Evolutionary conservation across 306 rosid species (phyloP).

Genomic region (Lotus japonicus): DNA sequence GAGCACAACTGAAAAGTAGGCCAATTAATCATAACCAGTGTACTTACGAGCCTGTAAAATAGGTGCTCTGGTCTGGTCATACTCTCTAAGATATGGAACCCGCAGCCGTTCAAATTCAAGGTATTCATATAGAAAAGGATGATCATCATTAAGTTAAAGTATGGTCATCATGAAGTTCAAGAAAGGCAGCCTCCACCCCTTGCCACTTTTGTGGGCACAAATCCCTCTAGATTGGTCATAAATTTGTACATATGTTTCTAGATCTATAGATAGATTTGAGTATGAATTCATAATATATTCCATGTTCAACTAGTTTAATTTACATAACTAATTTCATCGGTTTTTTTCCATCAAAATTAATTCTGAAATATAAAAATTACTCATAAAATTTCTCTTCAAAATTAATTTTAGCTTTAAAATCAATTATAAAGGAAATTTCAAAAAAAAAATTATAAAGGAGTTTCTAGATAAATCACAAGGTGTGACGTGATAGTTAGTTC

Average conservation of each 20-base stretch:
- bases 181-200: slow-evolving; percentile 28
- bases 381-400: too few relatives aligned
- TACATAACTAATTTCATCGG: too few relatives aligned
- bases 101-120: slow-evolving; percentile 12
- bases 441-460: too few relatives aligned
- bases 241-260: slow-evolving; percentile 3
- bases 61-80: slow-evolving; percentile 4
- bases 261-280: slow-evolving; percentile 7
- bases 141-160: slow-evolving; percentile 24
- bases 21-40: slow-evolving; percentile 20
- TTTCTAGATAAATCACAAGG: too few relatives aligned
- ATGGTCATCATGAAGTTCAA: slow-evolving; percentile 23
- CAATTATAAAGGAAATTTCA: too few relatives aligned
- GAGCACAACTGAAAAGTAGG: slow-evolving; percentile 21
- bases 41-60: slow-evolving; percentile 23
- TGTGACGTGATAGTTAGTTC: too few relatives aligned
- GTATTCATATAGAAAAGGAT: slow-evolving; percentile 14
- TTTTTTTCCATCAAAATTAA: too few relatives aligned
- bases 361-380: too few relatives aligned
- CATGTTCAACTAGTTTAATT: not conserved
- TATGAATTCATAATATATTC: not conserved
- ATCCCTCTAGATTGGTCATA: not conserved
- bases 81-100: not conserved
- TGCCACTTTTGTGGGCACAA: slow-evolving; percentile 13
- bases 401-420: too few relatives aligned